Evolutionary conservation across 176 grass and related monocot genomes (phyloP), one percentile per base, ranked within the genome.

Genomic region (Eleusine indica): DNA sequence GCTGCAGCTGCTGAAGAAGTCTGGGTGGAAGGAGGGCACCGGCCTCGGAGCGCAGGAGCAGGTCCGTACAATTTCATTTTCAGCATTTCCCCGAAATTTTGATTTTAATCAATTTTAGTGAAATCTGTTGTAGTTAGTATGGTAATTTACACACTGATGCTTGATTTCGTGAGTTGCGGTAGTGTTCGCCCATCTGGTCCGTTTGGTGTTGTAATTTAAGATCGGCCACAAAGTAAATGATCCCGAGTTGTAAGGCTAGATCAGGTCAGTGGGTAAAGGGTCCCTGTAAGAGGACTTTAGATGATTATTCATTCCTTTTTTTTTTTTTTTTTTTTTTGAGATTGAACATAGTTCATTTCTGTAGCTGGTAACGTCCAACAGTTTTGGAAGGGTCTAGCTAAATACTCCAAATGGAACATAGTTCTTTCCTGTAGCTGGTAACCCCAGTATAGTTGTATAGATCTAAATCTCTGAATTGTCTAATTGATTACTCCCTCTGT

Each of bases 1-100:
- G 38, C 15, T 79, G 76, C 86, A 96, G 96, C 80, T 99, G 49
- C 80, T 99, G 58, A 99, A 96, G 91, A 99, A 99, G 75, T 90
- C 85, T 3, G 87, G 96, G 10, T 99, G 93, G 93, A 96, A 91
- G 91, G 96, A 98, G 84, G 96, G 96, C 46, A 98, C 93, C 18
- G 96, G 93, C 19, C 96, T 98, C 43, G 91, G 96, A 13, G 93
- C 93, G 54, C 81, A 88, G 70, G 96, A 98, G 80, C 96, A 98
- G 91, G 96, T 98, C 0, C 17, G 91, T 68, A 51, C 48, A 8
- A 13, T 28, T 71, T 51, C 22, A 1, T n/a, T 0, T 71, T 74
- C 35, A 25, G 9, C 57, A 72, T 87, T 80, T 68, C 41, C 39
- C 41, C 71, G 16, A 43, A 35, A 53, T 15, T 32, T 35, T 2